Evolutionary conservation across 306 rosid genomes (phyloP).

Genomic region (Luffa acutangula): DNA sequence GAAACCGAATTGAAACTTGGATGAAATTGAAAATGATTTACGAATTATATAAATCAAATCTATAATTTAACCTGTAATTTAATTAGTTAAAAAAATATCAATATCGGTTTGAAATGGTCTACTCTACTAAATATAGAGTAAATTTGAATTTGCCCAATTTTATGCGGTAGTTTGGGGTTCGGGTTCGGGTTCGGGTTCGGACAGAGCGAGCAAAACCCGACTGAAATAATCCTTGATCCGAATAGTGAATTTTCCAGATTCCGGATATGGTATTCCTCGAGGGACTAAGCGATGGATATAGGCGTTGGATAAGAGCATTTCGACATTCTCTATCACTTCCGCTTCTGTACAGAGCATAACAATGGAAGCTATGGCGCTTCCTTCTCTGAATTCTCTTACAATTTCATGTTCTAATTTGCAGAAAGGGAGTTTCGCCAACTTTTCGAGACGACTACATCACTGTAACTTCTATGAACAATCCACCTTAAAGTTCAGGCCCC

Average conservation of each 20-base stretch:
- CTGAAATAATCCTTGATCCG: neutral
- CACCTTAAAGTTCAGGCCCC: constrained; percentile 26
- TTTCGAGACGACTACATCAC: constrained; percentile 7
- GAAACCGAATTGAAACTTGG: no score
- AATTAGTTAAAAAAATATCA: no score
- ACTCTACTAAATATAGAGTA: no score
- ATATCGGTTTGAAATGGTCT: no score
- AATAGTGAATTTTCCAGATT: neutral
- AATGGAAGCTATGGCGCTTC: constrained; percentile 72
- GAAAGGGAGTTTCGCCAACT: constrained; percentile 8
- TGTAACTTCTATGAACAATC: constrained; percentile 19
- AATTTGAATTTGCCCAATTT: no score
- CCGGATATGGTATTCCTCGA: neutral
- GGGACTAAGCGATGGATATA: neutral
- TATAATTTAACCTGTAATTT: no score
- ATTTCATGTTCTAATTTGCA: constrained; percentile 21
- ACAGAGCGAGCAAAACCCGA: neutral
- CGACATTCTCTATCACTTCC: neutral
- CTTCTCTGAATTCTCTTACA: constrained; percentile 29
- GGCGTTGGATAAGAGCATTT: neutral
- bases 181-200: neutral
- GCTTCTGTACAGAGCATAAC: neutral
- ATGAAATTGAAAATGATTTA: no score
- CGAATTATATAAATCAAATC: no score
- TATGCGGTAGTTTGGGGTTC: no score